A percentile compares a stretch with the other conserved stretches of the same genome.
Evolutionary conservation across 2,329 filamentous ascomycete genomes (phyloP).

Genomic region (Fusarium protoensiforme): DNA sequence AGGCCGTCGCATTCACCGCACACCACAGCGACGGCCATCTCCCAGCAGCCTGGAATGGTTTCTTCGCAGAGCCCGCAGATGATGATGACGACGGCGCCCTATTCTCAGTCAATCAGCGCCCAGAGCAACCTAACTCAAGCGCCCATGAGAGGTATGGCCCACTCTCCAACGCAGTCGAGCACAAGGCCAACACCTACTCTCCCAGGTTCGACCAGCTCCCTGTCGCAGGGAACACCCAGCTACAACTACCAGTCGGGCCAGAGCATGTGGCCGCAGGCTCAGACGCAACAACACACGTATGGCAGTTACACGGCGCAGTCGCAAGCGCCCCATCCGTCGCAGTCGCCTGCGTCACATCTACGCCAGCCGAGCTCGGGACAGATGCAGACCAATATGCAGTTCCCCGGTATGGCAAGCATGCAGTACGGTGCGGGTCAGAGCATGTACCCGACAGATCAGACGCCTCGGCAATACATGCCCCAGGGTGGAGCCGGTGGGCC

Average conservation of each 20-base stretch:
- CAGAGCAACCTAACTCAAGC: constrained; percentile 79
- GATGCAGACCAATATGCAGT: constrained; percentile 70
- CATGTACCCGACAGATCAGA: constrained; percentile 72
- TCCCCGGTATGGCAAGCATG: constrained; percentile 71
- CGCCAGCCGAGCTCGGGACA: constrained; percentile 67
- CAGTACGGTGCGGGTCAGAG: constrained; percentile 66
- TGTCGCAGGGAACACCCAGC: constrained; percentile 63
- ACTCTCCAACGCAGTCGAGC: constrained; percentile 66
- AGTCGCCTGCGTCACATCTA: constrained; percentile 69
- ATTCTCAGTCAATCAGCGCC: constrained; percentile 77
- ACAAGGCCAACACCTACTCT: constrained; percentile 67
- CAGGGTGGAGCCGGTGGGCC: constrained; percentile 64
- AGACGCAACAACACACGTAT: constrained; percentile 67
- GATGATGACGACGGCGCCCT: constrained; percentile 74
- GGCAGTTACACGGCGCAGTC: constrained; percentile 64
- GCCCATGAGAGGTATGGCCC: constrained; percentile 75
- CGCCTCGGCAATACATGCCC: constrained; percentile 75
- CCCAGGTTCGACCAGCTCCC: constrained; percentile 62
- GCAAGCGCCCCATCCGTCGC: constrained; percentile 62
- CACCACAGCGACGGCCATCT: constrained; percentile 62
- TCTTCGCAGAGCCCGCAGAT: constrained; percentile 72
- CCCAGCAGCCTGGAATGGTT: constrained; percentile 69
- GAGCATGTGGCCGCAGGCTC: constrained; percentile 73
- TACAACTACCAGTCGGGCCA: constrained; percentile 73
- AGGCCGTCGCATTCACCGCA: constrained; percentile 70